These are phyloP conservation scores for Hysterangium stoloniferum DNA, from an alignment of 768 basidiomycete genomes.

Conservation along the genomic window DNA sequence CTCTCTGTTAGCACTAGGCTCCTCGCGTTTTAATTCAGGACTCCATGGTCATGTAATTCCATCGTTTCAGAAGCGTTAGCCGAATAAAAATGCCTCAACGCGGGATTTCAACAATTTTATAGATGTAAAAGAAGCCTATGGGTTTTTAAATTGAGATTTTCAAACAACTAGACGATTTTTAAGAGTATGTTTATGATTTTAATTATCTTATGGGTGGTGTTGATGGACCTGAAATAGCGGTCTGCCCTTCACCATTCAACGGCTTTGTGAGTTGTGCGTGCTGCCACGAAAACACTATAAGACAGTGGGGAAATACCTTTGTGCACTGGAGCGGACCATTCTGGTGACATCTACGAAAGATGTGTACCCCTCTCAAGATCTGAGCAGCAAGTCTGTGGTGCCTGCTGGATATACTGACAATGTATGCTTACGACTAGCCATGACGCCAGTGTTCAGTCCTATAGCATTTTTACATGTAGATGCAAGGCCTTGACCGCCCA, in stretches of 20 bases:
- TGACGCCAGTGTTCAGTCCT: conserved; percentile 80
- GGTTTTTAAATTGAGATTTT: conserved; percentile 50
- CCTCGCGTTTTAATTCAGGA: conserved; percentile 21
- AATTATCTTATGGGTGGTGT: neutral
- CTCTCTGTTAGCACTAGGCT: conserved; percentile 26
- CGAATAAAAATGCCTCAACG: conserved; percentile 42
- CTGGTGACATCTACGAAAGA: conserved; percentile 79
- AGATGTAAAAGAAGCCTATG: conserved; percentile 51
- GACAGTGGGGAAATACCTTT: conserved; percentile 77
- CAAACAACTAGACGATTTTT: conserved; percentile 63
- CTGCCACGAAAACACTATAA: conserved; percentile 66
- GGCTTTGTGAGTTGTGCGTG: conserved; percentile 74
- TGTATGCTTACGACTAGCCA: conserved; percentile 34
- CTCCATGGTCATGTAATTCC: conserved; percentile 57
- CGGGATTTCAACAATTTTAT: conserved; percentile 50
- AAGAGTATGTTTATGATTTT: conserved; percentile 44
- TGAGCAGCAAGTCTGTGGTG: conserved; percentile 29
- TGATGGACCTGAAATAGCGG: conserved; percentile 27
- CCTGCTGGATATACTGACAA: conserved; percentile 39
- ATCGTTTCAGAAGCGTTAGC: conserved; percentile 60
- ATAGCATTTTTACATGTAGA: conserved; percentile 84
- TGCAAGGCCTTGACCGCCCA: conserved; percentile 70
- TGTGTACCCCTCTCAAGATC: conserved; percentile 46
- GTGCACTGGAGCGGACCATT: conserved; percentile 74
- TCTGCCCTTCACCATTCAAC: conserved; percentile 85